Evolutionary conservation across 495 filamentous ascomycete species (phyloP).

Genomic region (Penicillium chermesinum): DNA sequence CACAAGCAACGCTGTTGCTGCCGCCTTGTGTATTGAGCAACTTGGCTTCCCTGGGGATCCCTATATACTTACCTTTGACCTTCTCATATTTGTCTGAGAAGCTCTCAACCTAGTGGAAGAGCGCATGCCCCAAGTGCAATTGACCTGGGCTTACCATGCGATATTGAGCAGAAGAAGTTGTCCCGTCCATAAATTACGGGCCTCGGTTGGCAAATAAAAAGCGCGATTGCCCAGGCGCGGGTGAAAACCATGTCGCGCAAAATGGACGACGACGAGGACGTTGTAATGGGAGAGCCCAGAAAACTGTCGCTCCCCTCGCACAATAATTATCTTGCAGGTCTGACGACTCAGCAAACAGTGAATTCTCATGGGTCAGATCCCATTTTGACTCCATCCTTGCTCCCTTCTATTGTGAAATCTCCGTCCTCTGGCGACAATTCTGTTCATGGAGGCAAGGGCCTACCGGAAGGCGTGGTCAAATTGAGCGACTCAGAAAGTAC

Average conservation of each 20-base stretch:
- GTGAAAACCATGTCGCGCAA: neutral
- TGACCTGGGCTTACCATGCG: neutral
- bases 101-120: neutral
- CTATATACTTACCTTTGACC: neutral
- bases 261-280: constrained; percentile 40
- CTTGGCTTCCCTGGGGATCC: too few relatives aligned
- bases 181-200: neutral
- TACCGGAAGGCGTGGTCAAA: constrained; percentile 19
- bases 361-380: too few relatives aligned
- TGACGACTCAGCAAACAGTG: too few relatives aligned
- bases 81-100: neutral
- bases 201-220: neutral
- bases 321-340: constrained; percentile 12
- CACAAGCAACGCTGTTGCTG: too few relatives aligned
- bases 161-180: neutral
- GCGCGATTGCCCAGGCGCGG: neutral
- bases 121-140: neutral
- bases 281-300: constrained; percentile 35
- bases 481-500: constrained; percentile 22
- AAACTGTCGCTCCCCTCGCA: constrained; percentile 15
- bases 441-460: constrained; percentile 5
- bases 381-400: constrained; percentile 26
- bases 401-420: constrained; percentile 6
- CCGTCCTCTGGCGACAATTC: constrained; percentile 10
- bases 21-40: too few relatives aligned